Percentiles rank a stretch among this genome's conserved stretches.
phyloP scores from a whole-genome alignment of 371 early-diverging fungal species.

The Furculomyces boomerangus region DNA sequence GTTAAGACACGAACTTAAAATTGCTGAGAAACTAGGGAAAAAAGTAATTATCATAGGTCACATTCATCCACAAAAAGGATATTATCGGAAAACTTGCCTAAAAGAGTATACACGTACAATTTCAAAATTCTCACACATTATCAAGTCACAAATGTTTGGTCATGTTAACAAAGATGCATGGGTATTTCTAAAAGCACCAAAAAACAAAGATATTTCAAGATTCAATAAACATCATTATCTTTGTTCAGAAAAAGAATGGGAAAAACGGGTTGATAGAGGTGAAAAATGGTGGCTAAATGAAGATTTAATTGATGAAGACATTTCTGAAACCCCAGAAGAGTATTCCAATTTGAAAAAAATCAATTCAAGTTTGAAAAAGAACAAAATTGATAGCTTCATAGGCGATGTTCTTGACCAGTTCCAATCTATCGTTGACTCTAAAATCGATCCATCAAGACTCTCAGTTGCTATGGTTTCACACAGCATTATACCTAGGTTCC shows the following conservation, averaged over 20 bases:
- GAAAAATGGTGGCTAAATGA: too few species aligned
- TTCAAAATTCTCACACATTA: slow-evolving; percentile 28
- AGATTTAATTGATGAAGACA: not conserved
- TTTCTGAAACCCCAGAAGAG: slow-evolving; percentile 4
- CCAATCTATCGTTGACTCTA: slow-evolving; percentile 6
- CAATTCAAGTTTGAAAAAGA: not conserved
- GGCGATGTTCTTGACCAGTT: not conserved
- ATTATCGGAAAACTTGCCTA: slow-evolving; percentile 43
- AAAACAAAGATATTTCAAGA: not conserved
- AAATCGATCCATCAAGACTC: slow-evolving; percentile 20
- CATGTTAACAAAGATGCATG: slow-evolving; percentile 72
- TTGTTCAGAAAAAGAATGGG: too few species aligned
- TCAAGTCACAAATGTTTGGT: slow-evolving; percentile 56
- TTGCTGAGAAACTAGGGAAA: slow-evolving; percentile 23
- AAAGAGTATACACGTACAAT: slow-evolving; percentile 36
- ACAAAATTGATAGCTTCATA: not conserved
- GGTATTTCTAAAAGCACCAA: slow-evolving; percentile 26
- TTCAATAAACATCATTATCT: not conserved
- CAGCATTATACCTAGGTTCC: slow-evolving; percentile 51
- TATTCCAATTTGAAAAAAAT: not conserved
- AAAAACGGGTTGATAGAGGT: too few species aligned
- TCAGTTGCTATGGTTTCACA: slow-evolving; percentile 44
- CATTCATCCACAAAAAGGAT: slow-evolving; percentile 45
- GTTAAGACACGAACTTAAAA: slow-evolving; percentile 35
- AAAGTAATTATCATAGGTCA: slow-evolving; percentile 53